Evolutionary conservation across 148 eudicot species (phyloP).

Genomic region (Diospyros lotus): DNA sequence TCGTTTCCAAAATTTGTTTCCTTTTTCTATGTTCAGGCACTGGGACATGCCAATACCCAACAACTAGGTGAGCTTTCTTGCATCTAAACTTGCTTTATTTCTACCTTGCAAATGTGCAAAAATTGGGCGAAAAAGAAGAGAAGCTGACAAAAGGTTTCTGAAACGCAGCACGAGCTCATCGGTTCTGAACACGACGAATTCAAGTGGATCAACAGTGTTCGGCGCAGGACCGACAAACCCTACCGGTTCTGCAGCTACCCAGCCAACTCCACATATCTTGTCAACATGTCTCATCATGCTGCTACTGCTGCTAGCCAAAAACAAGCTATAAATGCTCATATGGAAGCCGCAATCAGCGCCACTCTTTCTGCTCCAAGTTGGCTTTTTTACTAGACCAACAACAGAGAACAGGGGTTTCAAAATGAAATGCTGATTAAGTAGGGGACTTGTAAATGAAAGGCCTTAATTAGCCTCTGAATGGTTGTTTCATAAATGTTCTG

Average conservation of each 20-base stretch:
- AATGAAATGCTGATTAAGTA: conserved; percentile 3
- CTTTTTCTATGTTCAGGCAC: conserved; percentile 47
- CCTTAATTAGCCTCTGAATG: too few species aligned
- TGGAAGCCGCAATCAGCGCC: background rate
- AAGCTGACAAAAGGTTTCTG: background rate
- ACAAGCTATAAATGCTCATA: background rate
- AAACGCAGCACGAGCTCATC: conserved; percentile 88
- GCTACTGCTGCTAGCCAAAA: conserved; percentile 2
- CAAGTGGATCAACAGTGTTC: conserved; percentile 65
- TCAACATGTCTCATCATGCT: conserved; percentile 11
- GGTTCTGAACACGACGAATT: conserved; percentile 67
- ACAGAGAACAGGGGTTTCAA: background rate
- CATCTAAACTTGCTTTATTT: background rate
- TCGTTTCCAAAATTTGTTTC: background rate
- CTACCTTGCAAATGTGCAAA: background rate
- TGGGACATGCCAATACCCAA: conserved; percentile 62
- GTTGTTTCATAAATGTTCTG: too few species aligned
- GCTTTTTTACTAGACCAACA: conserved; percentile 12
- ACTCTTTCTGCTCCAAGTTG: conserved; percentile 7
- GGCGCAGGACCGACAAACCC: conserved; percentile 62
- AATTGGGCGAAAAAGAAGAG: too few species aligned
- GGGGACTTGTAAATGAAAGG: background rate
- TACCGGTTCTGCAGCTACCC: conserved; percentile 23
- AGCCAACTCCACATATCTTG: conserved; percentile 1
- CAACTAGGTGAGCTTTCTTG: conserved; percentile 60